Base-by-base conservation (phyloP, 2,329 filamentous ascomycete species). In the Coleophoma cylindrospora region DNA sequence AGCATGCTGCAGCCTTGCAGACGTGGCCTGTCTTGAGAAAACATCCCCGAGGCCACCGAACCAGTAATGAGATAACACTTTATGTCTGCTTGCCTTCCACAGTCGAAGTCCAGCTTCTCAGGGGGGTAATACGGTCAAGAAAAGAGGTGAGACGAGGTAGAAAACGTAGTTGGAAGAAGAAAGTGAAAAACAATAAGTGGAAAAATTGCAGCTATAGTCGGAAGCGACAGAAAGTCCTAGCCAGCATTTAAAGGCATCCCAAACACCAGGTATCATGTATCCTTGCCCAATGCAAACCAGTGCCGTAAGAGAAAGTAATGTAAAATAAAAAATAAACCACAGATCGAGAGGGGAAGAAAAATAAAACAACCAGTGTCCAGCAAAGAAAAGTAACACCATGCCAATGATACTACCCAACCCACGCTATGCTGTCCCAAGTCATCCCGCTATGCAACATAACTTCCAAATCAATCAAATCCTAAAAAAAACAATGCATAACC, bases 251-350 rank as follows among this genome's bases (percentile, higher is more conserved):
- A 27, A 27, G 27, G 27, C 27, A 27, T 10, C 27, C 54, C 52
- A 55, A 61, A 63, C 60, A 62, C 61, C 61, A 54, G 46, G 60
- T 63, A 64, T 63, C 60, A 53, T 58, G 41, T 53, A 45, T 61
- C 61, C 59, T 50, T n/a, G 14, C 59, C 54, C 60, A 55, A 64
- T 63, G 60, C 59, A 53, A 56, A 40, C 43, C 38, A 37, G 41
- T 15, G 12, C 21, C 27, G 17, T 27, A 43, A 43, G 17, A 43
- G 14, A 43, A 43, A 21, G 43, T 22, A 34, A 51, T 48, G 19
- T 47, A 50, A 49, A 50, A n/a, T n/a, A n/a, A 43, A 15, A 51
- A 44, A 51, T 45, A 48, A 48, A 45, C 37, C 37, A 21, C 43
- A 54, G n/a, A 55, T n/a, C 13, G 13, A 37, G 17, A 38, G 17